Base-by-base conservation (phyloP, 495 filamentous ascomycete genomes). In the Aspergillus ostianus region DNA sequence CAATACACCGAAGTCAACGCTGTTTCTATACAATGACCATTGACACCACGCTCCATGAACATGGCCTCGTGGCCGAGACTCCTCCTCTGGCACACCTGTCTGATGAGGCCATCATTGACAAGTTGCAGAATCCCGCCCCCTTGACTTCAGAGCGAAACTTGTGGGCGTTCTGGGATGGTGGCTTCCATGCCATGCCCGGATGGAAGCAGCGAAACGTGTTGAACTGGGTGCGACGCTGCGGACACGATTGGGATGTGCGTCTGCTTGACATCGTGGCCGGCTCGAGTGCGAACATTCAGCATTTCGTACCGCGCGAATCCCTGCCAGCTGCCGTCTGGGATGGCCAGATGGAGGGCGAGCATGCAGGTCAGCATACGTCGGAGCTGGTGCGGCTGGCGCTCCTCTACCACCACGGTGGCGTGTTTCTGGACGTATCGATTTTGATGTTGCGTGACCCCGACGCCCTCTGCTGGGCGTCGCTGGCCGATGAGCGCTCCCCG, bases 91-190 rank as follows among this genome's bases (percentile, higher is more conserved):
- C 30, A 8, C 30, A 32, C 30, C 30, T 32, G 30, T 32, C 30
- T 1, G 30, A 32, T 6, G 46, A 48, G 0, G 46, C 6, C 6
- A 48, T 48, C 1, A 48, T 48, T 21, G 9, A 4, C 17, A 18
- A 48, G 15, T 21, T 48, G 6, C 46, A 48, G 15, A 13, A 18
- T 4, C 20, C 20, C 15, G 20, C 46, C 10, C 59, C 63, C 0
- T 60, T 68, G 6, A 58, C 51, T 0, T 65, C 62, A 0, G 67
- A 71, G 50, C 64, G 61, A 51, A 69, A 71, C 20, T 32, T 71
- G 18, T 71, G 69, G 69, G 69, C 69, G 20, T 71, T 62, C 49
- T 71, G 69, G 69, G 56, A 71, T 41, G 29, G 60, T 9, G 69
- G 69, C 0, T 18, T 69, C 15, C 9, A 27, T 18, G 47, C 46